Base-by-base conservation (phyloP, 2,329 filamentous ascomycete species). In the Lasiodiplodia theobromae region DNA sequence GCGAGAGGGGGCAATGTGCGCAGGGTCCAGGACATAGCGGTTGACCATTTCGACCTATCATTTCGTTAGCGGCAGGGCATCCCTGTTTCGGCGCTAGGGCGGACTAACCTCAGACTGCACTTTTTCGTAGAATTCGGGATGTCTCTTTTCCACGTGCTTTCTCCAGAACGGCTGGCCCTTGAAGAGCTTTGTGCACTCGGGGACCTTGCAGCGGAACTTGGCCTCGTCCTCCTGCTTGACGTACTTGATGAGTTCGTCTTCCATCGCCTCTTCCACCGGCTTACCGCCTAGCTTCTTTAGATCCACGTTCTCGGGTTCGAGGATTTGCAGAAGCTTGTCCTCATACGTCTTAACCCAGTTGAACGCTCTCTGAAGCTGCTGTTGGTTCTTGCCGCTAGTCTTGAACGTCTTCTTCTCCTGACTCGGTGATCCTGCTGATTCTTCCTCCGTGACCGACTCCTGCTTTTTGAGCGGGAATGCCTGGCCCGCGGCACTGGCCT, bases 271-370 rank as follows among this genome's bases (percentile, higher is more conserved):
- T 4, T 97, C 93, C 0, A 93, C 83, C 1, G 92, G 88, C 77
- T 93, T 94, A 21, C 96, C 96, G 62, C 96, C 96, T 31, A 98
- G 87, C 82, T 97, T 98, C 78, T 90, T 90, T 52, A 98, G 84
- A 76, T 98, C 94, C 28, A 92, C 92, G 62, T 90, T 89, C 67
- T 96, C 92, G 0, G 96, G 96, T 72, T 98, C 95, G 16, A 99
- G 86, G 57, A 98, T 92, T 78, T 97, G 94, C 77, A 93, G 85
- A 64, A 99, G 87, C 82, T 99, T 99, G 77, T 99, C 96, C 77
- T 99, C 96, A 75, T 97, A 99, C 0, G 96, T 98, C 83, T 92
- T 96, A 70, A 99, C 96, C 96, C 96, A 99, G 77, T 98, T 99
- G 83, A 94, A 98, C 0, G 96, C 96, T 68, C 94, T 91, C 75